Evolutionary conservation across 2,329 filamentous ascomycete species (phyloP), one percentile per base, ranked within the genome.

Genomic region (Ceratocystis colombiana): DNA sequence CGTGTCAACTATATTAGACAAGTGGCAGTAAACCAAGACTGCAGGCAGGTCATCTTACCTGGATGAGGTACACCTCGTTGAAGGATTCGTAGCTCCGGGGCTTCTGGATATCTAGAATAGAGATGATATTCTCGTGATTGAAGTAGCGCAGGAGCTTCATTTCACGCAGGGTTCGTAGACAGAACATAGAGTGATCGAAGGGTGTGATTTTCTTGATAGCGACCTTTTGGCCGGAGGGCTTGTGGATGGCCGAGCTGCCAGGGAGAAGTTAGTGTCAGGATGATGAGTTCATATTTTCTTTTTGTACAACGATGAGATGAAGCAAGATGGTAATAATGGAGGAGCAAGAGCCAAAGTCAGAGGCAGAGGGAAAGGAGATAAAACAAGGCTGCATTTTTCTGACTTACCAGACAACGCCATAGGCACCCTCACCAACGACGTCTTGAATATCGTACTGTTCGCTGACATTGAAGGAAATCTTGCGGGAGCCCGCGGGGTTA

Each of bases 191-290:
- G 76, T 97, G 94, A 74, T 99, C 94, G 77, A 99, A 99, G 5
- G 94, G 94, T 0, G 92, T 97, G 73, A 99, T 99, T 84, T 99
- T 99, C 83, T 99, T 99, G 82, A 99, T 99, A 69, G 94, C 94
- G 68, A 99, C 94, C 79, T 97, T 97, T 78, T 99, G 94, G 69
- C 91, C 88, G 0, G 94, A 97, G 25, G 94, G 94, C 79, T 97
- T 97, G 81, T 99, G 94, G 71, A 97, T 87, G 67, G 94, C 94
- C 68, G 94, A 99, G 79, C 91, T 96, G 72, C 69, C 7, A 41
- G 3, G 50, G 8, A 33, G 10, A 57, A 48, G 59, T 20, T 5
- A 37, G 15, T 2, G 50, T 33, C 41, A 37, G 59, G 3, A 61
- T 55, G 10, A 33, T 33, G 12, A 4, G 10, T 15, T 41, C 10